Base-by-base conservation (phyloP, 73 alveolate genomes). In the Effrenium voratum region DNA sequence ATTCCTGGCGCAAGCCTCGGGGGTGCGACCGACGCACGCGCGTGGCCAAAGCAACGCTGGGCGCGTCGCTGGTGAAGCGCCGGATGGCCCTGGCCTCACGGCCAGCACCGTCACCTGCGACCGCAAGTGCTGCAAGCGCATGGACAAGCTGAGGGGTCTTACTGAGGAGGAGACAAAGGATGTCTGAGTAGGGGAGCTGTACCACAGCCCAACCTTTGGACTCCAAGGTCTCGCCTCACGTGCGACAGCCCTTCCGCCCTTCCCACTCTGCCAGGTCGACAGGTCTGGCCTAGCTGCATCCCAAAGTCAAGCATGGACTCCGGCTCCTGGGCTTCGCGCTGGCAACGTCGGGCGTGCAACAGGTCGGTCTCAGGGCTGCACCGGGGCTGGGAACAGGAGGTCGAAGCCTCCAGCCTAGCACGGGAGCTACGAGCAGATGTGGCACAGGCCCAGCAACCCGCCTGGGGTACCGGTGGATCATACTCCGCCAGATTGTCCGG, bases 21-120 rank as follows among this genome's bases (percentile, higher is more conserved):
- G 16, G 3, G 26, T 57, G 63, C n/a, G 19, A 19, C 43, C 41
- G 24, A 4, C 13, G 43, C 38, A 77, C 13, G 40, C 55, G 26
- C 88, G 34, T 59, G 73, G n/a, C n/a, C n/a, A 77, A 26, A 77
- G 44, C 19, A 0, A 79, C 12, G 40, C 40, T 28, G 32, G 32
- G 68, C 82, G 38, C 41, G 36, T 34, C 50, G 59, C 97, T 76
- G 66, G 97, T 47, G 75, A 90, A 90, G 38, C 97, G 97, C 22
- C 97, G 97, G 88, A 90, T 46, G 34, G 97, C 66, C 88, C 97
- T 52, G 55, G 97, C 97, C 46, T 90, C 97, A 32, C 97, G 97
- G 40, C 97, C 66, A 12, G 97, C 97, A 10, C 88, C 77, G 1
- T 90, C 97, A 47, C 95, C 95, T 88, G 44, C 30, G n/a, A n/a